Conservation (phyloP, 768 basidiomycete genomes). For the Russula vinacea region DNA sequence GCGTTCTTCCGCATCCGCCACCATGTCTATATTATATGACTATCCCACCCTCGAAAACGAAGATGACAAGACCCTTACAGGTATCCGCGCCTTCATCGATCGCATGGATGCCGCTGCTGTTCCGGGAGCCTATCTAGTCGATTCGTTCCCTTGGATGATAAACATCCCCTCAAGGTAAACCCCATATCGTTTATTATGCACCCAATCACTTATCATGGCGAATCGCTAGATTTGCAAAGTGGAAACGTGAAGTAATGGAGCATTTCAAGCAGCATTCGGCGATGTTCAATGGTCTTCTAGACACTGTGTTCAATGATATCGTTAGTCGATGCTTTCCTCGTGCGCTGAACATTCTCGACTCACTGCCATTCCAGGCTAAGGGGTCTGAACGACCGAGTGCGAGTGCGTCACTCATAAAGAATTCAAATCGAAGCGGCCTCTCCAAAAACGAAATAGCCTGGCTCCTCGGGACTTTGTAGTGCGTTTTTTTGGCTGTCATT, state of each 20-base stretch:
- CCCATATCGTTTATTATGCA: too few relatives aligned
- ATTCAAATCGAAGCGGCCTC: constrained; percentile 11
- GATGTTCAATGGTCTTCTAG: constrained; percentile 27
- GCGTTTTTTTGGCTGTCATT: not conserved
- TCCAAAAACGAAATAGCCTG: constrained; percentile 26
- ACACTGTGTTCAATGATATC: constrained; percentile 18
- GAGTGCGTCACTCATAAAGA: constrained; percentile 17
- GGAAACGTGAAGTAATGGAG: constrained; percentile 31
- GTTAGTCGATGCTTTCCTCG: constrained; percentile 4
- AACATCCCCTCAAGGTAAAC: constrained; percentile 26
- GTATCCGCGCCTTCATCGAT: not conserved
- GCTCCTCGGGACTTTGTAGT: constrained; percentile 26
- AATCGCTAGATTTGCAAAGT: constrained; percentile 23
- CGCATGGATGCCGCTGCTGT: constrained; percentile 1
- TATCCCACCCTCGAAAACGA: constrained; percentile 10
- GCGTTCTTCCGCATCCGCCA: constrained; percentile 11
- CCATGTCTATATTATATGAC: constrained; percentile 9
- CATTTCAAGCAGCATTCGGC: constrained; percentile 1
- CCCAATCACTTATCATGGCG: too few relatives aligned
- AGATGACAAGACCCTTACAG: constrained; percentile 8
- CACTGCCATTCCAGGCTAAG: constrained; percentile 3
- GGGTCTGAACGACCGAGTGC: constrained; percentile 13
- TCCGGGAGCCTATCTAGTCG: constrained; percentile 31
- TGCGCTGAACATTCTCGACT: not conserved
- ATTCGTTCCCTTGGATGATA: constrained; percentile 30